phyloP scores from a whole-genome alignment of 768 basidiomycete species.

The Boletus rufocinnamomeus region DNA sequence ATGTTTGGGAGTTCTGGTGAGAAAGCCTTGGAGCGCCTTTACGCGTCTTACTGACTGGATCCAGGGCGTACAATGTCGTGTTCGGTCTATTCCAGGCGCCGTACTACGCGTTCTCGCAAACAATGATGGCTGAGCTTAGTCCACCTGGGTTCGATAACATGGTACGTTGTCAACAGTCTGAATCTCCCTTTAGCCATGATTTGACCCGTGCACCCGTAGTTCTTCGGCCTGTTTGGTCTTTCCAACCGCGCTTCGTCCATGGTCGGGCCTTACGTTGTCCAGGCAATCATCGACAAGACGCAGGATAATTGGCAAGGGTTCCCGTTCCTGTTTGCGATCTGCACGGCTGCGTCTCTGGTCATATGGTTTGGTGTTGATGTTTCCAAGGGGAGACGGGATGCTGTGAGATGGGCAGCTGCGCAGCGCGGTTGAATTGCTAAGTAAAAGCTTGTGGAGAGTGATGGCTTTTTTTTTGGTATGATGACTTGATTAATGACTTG shows the following conservation, averaged over 20 bases:
- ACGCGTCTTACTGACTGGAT: not conserved
- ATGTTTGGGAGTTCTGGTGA: constrained; percentile 86
- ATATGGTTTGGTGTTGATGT: constrained; percentile 48
- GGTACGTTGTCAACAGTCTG: constrained; percentile 33
- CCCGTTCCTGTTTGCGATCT: constrained; percentile 79
- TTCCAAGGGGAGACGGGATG: constrained; percentile 35
- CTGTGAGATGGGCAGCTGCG: constrained; percentile 53
- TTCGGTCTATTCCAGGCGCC: constrained; percentile 85
- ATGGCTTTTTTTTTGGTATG: not conserved
- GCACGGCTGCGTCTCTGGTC: constrained; percentile 60
- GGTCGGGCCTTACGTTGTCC: constrained; percentile 84
- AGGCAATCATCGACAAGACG: constrained; percentile 73
- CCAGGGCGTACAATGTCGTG: constrained; percentile 75
- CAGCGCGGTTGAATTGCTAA: constrained; percentile 20
- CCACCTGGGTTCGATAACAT: constrained; percentile 88
- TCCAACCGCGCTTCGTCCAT: constrained; percentile 85
- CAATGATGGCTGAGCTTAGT: constrained; percentile 87
- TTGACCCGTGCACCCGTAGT: constrained; percentile 42
- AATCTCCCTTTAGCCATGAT: not conserved
- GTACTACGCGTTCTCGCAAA: constrained; percentile 84
- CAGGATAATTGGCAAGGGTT: constrained; percentile 84
- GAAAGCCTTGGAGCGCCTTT: constrained; percentile 8
- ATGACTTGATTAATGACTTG: not conserved
- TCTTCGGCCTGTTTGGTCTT: constrained; percentile 85
- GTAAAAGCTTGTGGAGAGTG: not conserved